phyloP scores from a whole-genome alignment of 2,329 filamentous ascomycete species.

The Tolypocladium ovalisporum region DNA sequence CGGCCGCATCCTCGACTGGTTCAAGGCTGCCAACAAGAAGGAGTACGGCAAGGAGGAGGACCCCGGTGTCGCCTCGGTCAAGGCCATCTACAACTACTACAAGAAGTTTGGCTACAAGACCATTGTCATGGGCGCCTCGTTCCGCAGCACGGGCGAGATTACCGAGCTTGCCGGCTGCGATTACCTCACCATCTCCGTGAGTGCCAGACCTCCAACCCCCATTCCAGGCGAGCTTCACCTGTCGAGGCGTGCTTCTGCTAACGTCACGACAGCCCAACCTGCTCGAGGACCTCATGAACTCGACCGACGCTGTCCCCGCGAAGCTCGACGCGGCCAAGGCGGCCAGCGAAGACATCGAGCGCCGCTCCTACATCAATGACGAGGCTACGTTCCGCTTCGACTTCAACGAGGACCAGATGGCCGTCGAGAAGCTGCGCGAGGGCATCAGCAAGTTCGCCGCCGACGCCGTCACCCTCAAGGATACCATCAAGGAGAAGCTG shows the following conservation, averaged over 20 bases:
- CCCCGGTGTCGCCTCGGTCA: slow-evolving; percentile 89
- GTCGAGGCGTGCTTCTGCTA: slow-evolving; percentile 4
- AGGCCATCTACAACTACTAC: slow-evolving; percentile 99
- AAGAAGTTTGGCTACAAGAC: slow-evolving; percentile 99
- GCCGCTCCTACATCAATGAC: slow-evolving; percentile 83
- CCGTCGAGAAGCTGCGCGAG: slow-evolving; percentile 96
- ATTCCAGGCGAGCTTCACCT: too few species aligned
- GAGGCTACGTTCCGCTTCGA: slow-evolving; percentile 93
- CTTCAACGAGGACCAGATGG: slow-evolving; percentile 99
- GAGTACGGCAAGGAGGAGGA: slow-evolving; percentile 84
- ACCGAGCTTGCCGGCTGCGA: slow-evolving; percentile 97
- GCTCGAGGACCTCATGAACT: slow-evolving; percentile 89
- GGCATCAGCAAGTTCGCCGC: slow-evolving; percentile 99
- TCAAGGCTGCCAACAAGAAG: slow-evolving; percentile 93
- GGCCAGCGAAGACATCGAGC: slow-evolving; percentile 61
- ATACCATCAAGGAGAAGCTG: slow-evolving; percentile 82
- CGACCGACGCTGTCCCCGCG: slow-evolving; percentile 63
- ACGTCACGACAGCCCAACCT: slow-evolving; percentile 58
- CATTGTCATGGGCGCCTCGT: slow-evolving; percentile 98
- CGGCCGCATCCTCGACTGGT: slow-evolving; percentile 98
- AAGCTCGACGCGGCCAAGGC: slow-evolving; percentile 42
- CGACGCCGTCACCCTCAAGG: slow-evolving; percentile 88
- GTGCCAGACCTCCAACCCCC: too few species aligned
- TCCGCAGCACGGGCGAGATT: slow-evolving; percentile 94
- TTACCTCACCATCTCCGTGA: slow-evolving; percentile 93